A percentile compares a stretch with the other conserved stretches of the same genome.
Conservation (phyloP, 202 grass and related monocot species). For the Schoenoplectus tabernaemontani region DNA sequence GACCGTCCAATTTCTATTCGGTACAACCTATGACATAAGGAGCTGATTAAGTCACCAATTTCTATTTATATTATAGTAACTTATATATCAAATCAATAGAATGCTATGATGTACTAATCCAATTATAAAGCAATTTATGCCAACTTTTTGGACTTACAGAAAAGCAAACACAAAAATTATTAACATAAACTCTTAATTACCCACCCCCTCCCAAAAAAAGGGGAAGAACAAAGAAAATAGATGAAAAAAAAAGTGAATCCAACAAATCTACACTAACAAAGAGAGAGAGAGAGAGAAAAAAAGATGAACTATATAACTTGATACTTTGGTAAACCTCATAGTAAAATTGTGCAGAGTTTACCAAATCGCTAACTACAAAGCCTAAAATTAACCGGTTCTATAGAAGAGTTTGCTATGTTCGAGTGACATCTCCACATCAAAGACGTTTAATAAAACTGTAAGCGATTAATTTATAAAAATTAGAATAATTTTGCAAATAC, state of each 20-base stretch:
- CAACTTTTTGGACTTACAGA: not conserved
- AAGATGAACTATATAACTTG: too few species aligned
- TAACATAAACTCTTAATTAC: too few species aligned
- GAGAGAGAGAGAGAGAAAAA: too few species aligned
- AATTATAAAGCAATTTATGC: not conserved
- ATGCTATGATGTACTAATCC: not conserved
- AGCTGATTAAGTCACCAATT: not conserved
- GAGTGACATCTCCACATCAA: not conserved
- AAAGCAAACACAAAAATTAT: too few species aligned
- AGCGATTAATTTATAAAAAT: not conserved
- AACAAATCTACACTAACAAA: too few species aligned
- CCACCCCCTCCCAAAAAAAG: too few species aligned
- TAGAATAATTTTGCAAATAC: conserved; percentile 29
- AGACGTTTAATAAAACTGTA: not conserved
- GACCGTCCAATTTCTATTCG: too few species aligned
- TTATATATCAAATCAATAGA: not conserved
- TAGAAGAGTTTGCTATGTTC: not conserved
- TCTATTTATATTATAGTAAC: not conserved
- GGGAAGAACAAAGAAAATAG: too few species aligned
- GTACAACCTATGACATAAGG: not conserved
- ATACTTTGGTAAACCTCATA: too few species aligned
- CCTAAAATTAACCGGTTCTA: not conserved
- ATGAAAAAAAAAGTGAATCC: too few species aligned
- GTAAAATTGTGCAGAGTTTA: not conserved
- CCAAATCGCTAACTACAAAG: not conserved